Conservation (phyloP, 139 green algal genomes). For the Chlorella sp. region DNA sequence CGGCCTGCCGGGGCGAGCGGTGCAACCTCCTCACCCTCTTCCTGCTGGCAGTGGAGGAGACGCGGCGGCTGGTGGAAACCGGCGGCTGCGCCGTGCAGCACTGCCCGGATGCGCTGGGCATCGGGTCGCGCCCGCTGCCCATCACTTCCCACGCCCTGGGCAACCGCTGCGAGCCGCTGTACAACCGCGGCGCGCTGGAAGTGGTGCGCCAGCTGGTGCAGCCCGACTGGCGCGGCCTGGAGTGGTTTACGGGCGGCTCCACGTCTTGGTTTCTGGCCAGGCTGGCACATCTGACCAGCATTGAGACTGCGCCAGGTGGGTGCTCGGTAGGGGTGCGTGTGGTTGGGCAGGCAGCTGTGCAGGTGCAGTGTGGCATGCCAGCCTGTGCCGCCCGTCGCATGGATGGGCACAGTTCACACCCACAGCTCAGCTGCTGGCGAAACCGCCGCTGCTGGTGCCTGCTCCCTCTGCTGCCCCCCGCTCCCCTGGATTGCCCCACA, state of each 20-base stretch:
- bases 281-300: slow-evolving; percentile 4
- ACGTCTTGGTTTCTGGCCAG: slow-evolving; percentile 22
- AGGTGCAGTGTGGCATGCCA: no score
- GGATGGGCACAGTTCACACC: no score
- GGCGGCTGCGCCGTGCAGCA: slow-evolving; percentile 32
- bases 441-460: no score
- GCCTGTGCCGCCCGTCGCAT: no score
- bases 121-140: slow-evolving; percentile 11
- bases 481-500: no score
- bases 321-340: no score
- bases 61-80: not conserved
- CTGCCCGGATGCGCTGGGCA: slow-evolving; percentile 27
- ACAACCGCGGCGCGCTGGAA: slow-evolving; percentile 16
- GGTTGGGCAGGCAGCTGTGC: no score
- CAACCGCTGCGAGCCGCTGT: slow-evolving; percentile 36
- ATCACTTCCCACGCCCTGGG: slow-evolving; percentile 14
- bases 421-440: not conserved
- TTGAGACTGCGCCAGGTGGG: slow-evolving; percentile 1
- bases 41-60: slow-evolving; percentile 11
- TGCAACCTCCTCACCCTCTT: slow-evolving; percentile 8
- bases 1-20: not conserved
- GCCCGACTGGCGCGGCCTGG: not conserved
- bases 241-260: slow-evolving; percentile 27
- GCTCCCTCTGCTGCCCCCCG: no score
- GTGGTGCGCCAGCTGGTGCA: slow-evolving; percentile 11